Conservation (phyloP, 495 filamentous ascomycete genomes). For the Penicillium atrosanguineum region DNA sequence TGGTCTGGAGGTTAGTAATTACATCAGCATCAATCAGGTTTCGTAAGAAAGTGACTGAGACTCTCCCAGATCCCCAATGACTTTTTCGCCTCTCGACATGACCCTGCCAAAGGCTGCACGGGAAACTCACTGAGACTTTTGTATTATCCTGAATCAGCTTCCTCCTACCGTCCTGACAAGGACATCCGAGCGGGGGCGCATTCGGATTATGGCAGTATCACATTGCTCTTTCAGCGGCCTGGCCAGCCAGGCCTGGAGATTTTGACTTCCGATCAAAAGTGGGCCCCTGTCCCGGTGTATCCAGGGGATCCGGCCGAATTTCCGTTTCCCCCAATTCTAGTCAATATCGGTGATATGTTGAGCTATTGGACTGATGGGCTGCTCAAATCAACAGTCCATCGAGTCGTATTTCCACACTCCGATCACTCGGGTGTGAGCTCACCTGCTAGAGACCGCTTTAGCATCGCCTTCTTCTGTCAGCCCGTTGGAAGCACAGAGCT, state of each 20-base stretch:
- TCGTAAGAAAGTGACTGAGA: no score
- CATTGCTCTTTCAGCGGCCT: conserved; percentile 64
- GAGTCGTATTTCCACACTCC: conserved; percentile 61
- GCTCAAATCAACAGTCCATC: conserved; percentile 71
- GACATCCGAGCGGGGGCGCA: conserved; percentile 59
- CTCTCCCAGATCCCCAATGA: conserved; percentile 32
- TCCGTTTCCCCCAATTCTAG: conserved; percentile 63
- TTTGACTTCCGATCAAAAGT: conserved; percentile 40
- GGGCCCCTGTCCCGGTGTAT: conserved; percentile 30
- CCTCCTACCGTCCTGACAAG: conserved; percentile 31
- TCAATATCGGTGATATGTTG: conserved; percentile 83
- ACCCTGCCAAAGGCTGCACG: conserved; percentile 49
- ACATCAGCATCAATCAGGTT: no score
- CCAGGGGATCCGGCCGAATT: conserved; percentile 5
- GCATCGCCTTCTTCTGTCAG: background rate
- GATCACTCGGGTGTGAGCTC: background rate
- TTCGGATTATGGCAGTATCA: conserved; percentile 56
- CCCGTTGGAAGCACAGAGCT: background rate
- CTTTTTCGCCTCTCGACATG: conserved; percentile 69
- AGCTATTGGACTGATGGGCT: conserved; percentile 79
- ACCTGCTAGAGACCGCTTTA: background rate
- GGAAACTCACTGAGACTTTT: conserved; percentile 70
- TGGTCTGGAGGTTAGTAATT: conserved; percentile 53
- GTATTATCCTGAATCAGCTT: conserved; percentile 53
- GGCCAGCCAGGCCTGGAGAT: conserved; percentile 79